Percentiles rank a stretch among this genome's conserved stretches.
Evolutionary conservation across 2,329 filamentous ascomycete species (phyloP).

Genomic region (Leptographium flavum): DNA sequence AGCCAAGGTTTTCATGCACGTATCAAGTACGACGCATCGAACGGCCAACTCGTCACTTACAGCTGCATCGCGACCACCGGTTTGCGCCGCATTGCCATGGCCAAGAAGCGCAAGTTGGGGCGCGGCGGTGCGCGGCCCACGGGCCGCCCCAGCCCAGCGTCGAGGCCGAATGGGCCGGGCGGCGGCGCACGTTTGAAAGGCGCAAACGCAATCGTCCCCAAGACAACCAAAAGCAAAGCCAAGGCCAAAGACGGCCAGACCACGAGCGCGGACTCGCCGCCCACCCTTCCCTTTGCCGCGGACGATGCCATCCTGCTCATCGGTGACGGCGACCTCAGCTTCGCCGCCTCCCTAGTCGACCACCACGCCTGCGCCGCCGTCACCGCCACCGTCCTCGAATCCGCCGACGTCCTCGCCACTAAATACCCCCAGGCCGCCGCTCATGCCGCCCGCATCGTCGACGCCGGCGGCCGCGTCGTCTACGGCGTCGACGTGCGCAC

Average conservation of each 20-base stretch:
- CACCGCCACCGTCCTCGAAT: constrained; percentile 57
- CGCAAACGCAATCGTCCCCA: too few species aligned
- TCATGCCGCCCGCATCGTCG: constrained; percentile 40
- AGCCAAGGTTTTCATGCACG: too few species aligned
- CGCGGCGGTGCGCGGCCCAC: too few species aligned
- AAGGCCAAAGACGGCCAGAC: constrained; percentile 2
- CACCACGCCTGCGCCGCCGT: constrained; percentile 53
- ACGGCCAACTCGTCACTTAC: too few species aligned
- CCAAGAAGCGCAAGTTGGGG: constrained; percentile 31
- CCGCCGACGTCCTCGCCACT: constrained; percentile 38
- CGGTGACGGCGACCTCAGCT: constrained; percentile 72
- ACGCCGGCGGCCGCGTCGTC: constrained; percentile 30
- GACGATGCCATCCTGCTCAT: constrained; percentile 60
- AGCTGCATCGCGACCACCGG: too few species aligned
- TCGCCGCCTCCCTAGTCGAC: constrained; percentile 50
- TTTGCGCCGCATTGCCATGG: constrained; percentile 14
- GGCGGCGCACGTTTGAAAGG: too few species aligned
- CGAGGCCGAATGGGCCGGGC: constrained; percentile 1
- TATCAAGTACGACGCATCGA: too few species aligned
- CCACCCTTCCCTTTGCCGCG: constrained; percentile 54
- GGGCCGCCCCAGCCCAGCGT: constrained; percentile 2
- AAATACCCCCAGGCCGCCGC: constrained; percentile 63
- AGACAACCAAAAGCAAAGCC: neutral
- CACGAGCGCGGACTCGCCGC: constrained; percentile 13
- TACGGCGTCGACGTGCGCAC: constrained; percentile 56